Evolutionary conservation across 805 yeast species (phyloP), one percentile per base, ranked within the genome.

Genomic region (Teunomyces gatunensis): DNA sequence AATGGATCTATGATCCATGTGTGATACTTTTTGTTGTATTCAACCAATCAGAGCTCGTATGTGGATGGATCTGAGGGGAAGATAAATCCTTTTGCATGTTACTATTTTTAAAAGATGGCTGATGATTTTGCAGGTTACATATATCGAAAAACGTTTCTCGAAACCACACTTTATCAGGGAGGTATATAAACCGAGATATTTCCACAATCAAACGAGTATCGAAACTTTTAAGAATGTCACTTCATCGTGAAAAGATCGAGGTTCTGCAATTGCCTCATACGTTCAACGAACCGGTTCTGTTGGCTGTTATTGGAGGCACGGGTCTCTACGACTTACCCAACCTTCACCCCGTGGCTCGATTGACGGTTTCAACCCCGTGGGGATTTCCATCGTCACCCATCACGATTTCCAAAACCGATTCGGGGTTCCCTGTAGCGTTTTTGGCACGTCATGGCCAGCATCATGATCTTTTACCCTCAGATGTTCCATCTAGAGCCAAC

Each of bases 301-400:
- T 94, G 37, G 98, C 96, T 30, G 81, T 94, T 56, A 94, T 94
- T 64, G 99, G 99, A 35, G 99, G 99, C 35, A 94, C 99, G 4
- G 99, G 99, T n/a, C 78, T 94, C 27, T 94, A 94, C 74, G 87
- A 88, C 49, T 75, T 94, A 48, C 88, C 85, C 35, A 83, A 88
- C 48, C 75, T 94, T 47, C 79, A 84, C 42, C 95, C 96, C 3
- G 96, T 92, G 40, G 96, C 97, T 12, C 75, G 85, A 56, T 70
- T 94, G 36, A 81, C 89, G 12, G 69, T 90, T 49, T 79, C 86
- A 15, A 94, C 99, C 3, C 99, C 99, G 18, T 94, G 98, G 98
- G 99, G 99, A 9, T 79, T 78, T 55, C 97, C 99, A 18, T 90
- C 97, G 4, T 85, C 96, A 11, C 91, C 97, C 34, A 87, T 94